phyloP scores from a whole-genome alignment of 495 filamentous ascomycete species.

The Podospora fimiseda region DNA sequence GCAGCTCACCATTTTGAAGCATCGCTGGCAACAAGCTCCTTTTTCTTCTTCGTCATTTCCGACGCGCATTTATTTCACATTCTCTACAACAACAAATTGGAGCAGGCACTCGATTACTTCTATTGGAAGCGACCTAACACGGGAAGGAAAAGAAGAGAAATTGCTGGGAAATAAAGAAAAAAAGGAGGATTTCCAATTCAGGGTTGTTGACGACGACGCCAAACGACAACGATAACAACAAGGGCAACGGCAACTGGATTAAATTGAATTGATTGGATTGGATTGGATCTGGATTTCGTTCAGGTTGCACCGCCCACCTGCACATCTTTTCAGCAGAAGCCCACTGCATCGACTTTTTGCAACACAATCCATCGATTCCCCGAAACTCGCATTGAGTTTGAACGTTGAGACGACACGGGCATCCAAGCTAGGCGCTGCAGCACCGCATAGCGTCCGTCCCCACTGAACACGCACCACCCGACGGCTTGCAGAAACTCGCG shows the following conservation, averaged over 20 bases:
- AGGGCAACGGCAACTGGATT: not conserved
- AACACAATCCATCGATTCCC: not conserved
- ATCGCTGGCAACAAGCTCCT: slow-evolving; percentile 5
- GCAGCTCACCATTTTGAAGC: not conserved
- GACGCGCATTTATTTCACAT: slow-evolving; percentile 7
- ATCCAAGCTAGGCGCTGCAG: not conserved
- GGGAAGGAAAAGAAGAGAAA: too few species aligned
- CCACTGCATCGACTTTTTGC: not conserved
- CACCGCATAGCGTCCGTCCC: not conserved
- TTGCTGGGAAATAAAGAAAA: too few species aligned
- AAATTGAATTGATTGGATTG: not conserved
- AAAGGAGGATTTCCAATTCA: too few species aligned
- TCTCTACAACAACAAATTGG: too few species aligned
- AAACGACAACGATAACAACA: not conserved
- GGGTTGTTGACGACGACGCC: not conserved
- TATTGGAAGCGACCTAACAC: too few species aligned
- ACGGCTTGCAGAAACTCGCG: not conserved
- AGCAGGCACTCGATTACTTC: too few species aligned
- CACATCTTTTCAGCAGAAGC: not conserved
- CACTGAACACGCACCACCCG: not conserved
- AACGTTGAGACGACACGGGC: not conserved
- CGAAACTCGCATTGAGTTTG: slow-evolving; percentile 1
- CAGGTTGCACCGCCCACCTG: not conserved
- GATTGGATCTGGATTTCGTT: not conserved
- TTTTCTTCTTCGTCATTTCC: slow-evolving; percentile 14